phyloP scores from a whole-genome alignment of 176 grass and related monocot genomes.

The Bromus sterilis region DNA sequence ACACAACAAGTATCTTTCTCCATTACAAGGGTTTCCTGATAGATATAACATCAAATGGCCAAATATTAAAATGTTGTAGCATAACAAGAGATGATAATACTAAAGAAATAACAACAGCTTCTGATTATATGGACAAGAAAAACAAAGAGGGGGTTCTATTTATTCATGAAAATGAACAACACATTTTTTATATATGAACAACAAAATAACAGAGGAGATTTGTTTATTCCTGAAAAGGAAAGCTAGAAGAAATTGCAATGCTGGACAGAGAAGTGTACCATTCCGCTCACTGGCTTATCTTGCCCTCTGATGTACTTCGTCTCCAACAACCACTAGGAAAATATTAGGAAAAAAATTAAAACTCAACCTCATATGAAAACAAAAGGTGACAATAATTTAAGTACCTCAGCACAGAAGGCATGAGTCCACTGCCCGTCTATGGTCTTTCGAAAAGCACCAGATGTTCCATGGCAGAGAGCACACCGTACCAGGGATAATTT shows the following conservation, averaged over 20 bases:
- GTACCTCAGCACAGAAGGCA: slow-evolving; percentile 98
- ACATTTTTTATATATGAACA: not conserved
- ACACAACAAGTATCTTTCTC: slow-evolving; percentile 74
- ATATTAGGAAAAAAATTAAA: slow-evolving; percentile 13
- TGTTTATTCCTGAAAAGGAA: not conserved
- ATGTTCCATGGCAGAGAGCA: slow-evolving; percentile 61
- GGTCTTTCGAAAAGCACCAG: slow-evolving; percentile 91
- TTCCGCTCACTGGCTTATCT: slow-evolving; percentile 64
- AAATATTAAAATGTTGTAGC: slow-evolving; percentile 19
- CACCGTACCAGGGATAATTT: slow-evolving; percentile 38
- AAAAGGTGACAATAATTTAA: slow-evolving; percentile 14
- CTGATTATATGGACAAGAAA: not conserved
- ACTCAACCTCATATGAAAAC: not conserved
- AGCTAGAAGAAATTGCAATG: not conserved
- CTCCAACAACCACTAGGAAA: slow-evolving; percentile 79
- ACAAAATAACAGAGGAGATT: not conserved
- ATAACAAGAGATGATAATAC: slow-evolving; percentile 14
- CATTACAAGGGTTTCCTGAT: slow-evolving; percentile 67
- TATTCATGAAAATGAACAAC: slow-evolving; percentile 1
- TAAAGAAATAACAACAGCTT: not conserved
- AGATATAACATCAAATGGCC: slow-evolving; percentile 18
- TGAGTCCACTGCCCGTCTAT: slow-evolving; percentile 79
- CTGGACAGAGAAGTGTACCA: slow-evolving; percentile 47
- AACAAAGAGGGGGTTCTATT: not conserved
- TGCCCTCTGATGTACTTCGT: slow-evolving; percentile 78